These are phyloP conservation scores for Globisporangium megalacanthum DNA, from an alignment of 352 stramenopile species.

Conservation along the genomic window DNA sequence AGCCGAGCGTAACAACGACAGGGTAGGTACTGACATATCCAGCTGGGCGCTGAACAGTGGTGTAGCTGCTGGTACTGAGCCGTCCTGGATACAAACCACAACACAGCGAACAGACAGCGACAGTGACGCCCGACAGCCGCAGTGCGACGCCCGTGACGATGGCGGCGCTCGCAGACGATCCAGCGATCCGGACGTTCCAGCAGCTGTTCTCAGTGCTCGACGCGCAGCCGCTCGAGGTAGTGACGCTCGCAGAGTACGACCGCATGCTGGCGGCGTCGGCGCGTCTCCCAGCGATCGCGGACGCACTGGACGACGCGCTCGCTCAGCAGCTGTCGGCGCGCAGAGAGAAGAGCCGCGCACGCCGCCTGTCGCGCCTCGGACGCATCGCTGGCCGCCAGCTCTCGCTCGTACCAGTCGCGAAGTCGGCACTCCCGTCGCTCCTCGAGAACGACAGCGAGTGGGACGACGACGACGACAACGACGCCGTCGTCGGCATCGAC, in stretches of 20 bases:
- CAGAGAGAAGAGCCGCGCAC: conserved; percentile 54
- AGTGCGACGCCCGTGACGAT: conserved; percentile 7
- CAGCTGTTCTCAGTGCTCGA: conserved; percentile 50
- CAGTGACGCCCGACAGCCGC: background rate
- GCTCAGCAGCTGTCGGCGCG: conserved; percentile 45
- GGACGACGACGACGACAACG: conserved; percentile 37
- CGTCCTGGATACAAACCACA: no score
- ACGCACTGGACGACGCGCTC: conserved; percentile 72
- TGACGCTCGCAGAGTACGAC: conserved; percentile 57
- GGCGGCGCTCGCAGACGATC: conserved; percentile 17
- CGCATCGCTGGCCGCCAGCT: conserved; percentile 42
- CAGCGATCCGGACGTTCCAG: conserved; percentile 35
- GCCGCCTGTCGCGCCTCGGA: conserved; percentile 51
- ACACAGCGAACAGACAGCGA: background rate
- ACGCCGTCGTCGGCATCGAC: conserved; percentile 3
- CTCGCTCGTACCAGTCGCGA: conserved; percentile 37
- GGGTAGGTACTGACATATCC: conserved; percentile 3
- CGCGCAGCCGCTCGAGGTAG: conserved; percentile 47
- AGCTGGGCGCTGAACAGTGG: background rate
- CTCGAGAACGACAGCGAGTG: conserved; percentile 44
- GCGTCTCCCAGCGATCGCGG: conserved; percentile 58
- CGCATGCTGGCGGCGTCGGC: conserved; percentile 45
- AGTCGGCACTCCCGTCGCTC: conserved; percentile 19
- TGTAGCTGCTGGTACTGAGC: background rate
- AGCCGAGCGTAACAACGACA: background rate